Evolutionary conservation across 345 rosid species (phyloP).

Genomic region (Citrus reticulata): DNA sequence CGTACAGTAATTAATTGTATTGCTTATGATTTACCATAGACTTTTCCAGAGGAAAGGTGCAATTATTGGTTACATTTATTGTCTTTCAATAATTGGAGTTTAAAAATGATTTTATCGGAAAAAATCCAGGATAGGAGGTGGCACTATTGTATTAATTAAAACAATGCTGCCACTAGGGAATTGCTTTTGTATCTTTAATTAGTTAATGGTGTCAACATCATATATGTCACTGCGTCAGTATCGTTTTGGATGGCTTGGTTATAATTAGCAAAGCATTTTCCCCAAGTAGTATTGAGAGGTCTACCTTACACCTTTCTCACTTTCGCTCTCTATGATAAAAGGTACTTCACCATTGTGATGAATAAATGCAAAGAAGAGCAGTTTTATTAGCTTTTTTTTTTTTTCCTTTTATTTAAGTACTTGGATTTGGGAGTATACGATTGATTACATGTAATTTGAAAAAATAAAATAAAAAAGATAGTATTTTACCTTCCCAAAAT

Average conservation of each 20-base stretch:
- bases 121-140: background rate
- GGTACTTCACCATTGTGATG: background rate
- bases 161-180: background rate
- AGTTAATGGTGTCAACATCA: background rate
- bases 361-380: background rate
- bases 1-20: accelerated
- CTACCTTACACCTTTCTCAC: too few relatives aligned
- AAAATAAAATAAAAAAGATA: too few relatives aligned
- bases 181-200: background rate
- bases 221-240: background rate
- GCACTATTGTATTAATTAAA: background rate
- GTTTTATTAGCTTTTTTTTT: background rate
- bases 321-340: background rate
- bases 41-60: too few relatives aligned
- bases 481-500: too few relatives aligned
- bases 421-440: too few relatives aligned
- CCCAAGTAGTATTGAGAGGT: too few relatives aligned
- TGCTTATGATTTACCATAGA: too few relatives aligned
- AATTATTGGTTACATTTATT: background rate
- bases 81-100: background rate
- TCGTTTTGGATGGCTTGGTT: background rate
- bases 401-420: too few relatives aligned
- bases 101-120: background rate
- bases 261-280: too few relatives aligned
- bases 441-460: too few relatives aligned